Percentiles rank a stretch among this genome's conserved stretches.
phyloP scores from a whole-genome alignment of 1,284 basidiomycete species.

The Jaminaea rosea region DNA sequence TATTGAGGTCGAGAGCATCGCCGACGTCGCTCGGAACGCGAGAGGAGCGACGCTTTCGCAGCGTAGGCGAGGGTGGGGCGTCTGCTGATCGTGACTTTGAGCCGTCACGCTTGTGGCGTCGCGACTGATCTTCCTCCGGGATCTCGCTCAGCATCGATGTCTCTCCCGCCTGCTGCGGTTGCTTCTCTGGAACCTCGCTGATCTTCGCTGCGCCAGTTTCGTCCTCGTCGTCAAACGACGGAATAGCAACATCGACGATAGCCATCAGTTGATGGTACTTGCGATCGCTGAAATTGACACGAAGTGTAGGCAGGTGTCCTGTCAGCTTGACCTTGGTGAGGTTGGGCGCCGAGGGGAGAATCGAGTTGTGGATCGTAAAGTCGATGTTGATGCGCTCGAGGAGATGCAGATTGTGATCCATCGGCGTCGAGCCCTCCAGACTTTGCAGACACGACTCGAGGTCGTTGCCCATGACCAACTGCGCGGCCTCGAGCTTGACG shows the following conservation, averaged over 20 bases:
- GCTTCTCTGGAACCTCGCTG: slow-evolving; percentile 1
- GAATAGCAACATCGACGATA: slow-evolving; percentile 82
- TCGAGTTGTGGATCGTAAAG: slow-evolving; percentile 85
- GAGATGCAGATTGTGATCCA: slow-evolving; percentile 55
- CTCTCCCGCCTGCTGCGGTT: slow-evolving; percentile 2
- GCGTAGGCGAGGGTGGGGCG: too few relatives aligned
- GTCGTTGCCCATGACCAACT: slow-evolving; percentile 85
- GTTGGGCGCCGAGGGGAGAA: slow-evolving; percentile 74
- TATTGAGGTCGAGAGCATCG: slow-evolving; percentile 26
- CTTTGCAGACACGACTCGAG: slow-evolving; percentile 64
- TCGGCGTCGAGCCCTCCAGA: slow-evolving; percentile 57
- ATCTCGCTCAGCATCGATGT: slow-evolving; percentile 7
- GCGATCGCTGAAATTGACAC: slow-evolving; percentile 86
- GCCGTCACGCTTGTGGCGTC: too few relatives aligned
- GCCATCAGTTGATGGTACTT: slow-evolving; percentile 95
- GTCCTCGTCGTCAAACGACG: slow-evolving; percentile 62
- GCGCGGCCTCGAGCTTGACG: slow-evolving; percentile 72
- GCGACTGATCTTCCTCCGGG: background rate
- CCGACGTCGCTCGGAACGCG: background rate
- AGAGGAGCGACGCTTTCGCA: background rate
- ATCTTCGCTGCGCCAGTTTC: background rate
- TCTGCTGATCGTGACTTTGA: too few relatives aligned
- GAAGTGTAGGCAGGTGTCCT: slow-evolving; percentile 77
- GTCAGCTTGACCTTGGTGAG: slow-evolving; percentile 85
- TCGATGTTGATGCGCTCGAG: slow-evolving; percentile 88